phyloP scores from a whole-genome alignment of 1,284 basidiomycete genomes.

The Moesziomyces parantarcticus region DNA sequence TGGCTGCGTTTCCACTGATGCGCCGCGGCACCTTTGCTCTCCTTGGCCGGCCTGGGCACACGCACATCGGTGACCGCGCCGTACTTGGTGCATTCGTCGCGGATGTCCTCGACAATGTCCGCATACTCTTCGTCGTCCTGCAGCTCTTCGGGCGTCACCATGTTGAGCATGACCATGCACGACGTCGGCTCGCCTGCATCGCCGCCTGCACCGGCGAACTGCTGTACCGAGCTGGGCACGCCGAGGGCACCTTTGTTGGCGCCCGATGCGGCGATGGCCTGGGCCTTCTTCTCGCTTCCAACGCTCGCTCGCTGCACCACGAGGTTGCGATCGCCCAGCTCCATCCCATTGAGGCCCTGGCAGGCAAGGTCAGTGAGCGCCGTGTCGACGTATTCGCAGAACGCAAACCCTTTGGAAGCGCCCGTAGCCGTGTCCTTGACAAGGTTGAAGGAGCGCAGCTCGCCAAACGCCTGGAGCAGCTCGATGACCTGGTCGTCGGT shows the following conservation, averaged over 20 bases:
- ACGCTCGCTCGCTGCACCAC: slow-evolving; percentile 97
- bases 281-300: slow-evolving; percentile 70
- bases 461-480: slow-evolving; percentile 94
- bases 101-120: slow-evolving; percentile 93
- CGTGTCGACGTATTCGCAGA: slow-evolving; percentile 95
- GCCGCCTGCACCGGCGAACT: slow-evolving; percentile 63
- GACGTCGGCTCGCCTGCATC: slow-evolving; percentile 71
- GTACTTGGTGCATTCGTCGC: slow-evolving; percentile 76
- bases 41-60: slow-evolving; percentile 59
- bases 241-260: slow-evolving; percentile 68
- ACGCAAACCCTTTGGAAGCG: slow-evolving; percentile 89
- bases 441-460: slow-evolving; percentile 95
- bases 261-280: slow-evolving; percentile 57
- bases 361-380: slow-evolving; percentile 92
- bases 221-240: slow-evolving; percentile 58
- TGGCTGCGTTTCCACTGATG: slow-evolving; percentile 53
- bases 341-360: slow-evolving; percentile 95
- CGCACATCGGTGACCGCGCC: slow-evolving; percentile 62
- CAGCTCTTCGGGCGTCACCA: slow-evolving; percentile 95
- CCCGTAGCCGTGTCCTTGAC: slow-evolving; percentile 81
- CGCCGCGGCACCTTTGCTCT: slow-evolving; percentile 59
- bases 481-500: slow-evolving; percentile 99
- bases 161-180: slow-evolving; percentile 97
- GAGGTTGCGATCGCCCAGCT: slow-evolving; percentile 93
- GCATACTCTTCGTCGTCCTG: slow-evolving; percentile 89